Base-by-base conservation (phyloP, 2,329 filamentous ascomycete species). In the Ophiostoma tasmaniense region DNA sequence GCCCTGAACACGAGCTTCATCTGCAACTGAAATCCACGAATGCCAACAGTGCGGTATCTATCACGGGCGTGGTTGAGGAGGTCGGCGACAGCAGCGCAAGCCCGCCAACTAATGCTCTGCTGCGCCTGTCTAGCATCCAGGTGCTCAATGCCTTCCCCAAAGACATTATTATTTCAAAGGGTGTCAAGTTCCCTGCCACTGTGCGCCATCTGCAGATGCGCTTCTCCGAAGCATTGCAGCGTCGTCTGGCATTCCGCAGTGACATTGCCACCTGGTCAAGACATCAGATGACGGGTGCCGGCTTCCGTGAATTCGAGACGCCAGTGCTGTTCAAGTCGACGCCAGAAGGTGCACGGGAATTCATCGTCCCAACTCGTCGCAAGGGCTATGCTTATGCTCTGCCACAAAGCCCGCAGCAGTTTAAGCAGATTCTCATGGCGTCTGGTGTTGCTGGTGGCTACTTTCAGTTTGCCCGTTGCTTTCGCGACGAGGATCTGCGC, bases 371-470 rank as follows among this genome's bases (percentile, higher is more conserved):
- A 0, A 96, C 93, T 0, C 84, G 95, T 35, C 85, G 84, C 45
- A 84, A 83, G 1, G 92, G 92, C 0, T 81, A 88, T 71, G 93
- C 92, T 3, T 99, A 98, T 78, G 95, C 95, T 10, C 81, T 99
- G 25, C 93, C 93, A 0, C 96, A 99, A 77, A 98, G 94, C 73
- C 95, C 95, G 0, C 95, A 99, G 77, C 95, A 99, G 78, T 99
- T 98, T 77, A 99, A 99, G 80, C 95, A 99, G 80, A 91, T 97
- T 1, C 84, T 99, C 59, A 98, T 99, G 93, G 91, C 93, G 0
- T 90, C 91, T 71, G 94, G 94, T 0, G 85, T 97, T 13, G 69
- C 70, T 0, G 80, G 84, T 0, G 87, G 85, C 55, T 99, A 99
- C 77, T 96, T 90, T 78, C 95, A 99, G 75, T 92, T 97, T 79